phyloP scores from a whole-genome alignment of 805 yeast species.

The Wickerhamomyces chaumierensis region DNA sequence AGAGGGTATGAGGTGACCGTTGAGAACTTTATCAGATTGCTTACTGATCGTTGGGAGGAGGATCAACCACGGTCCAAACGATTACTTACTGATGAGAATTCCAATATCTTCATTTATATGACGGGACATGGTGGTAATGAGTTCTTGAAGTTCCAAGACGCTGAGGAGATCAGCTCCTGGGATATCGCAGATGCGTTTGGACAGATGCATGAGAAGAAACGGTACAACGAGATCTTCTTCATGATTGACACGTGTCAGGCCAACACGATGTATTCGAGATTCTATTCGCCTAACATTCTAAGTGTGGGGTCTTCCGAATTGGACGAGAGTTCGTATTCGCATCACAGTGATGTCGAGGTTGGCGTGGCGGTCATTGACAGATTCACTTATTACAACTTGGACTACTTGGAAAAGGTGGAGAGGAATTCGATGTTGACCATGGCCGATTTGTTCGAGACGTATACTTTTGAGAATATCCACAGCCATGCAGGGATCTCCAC shows the following conservation, averaged over 20 bases:
- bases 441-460: constrained; percentile 75
- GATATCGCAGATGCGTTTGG: constrained; percentile 96
- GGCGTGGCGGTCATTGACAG: constrained; percentile 98
- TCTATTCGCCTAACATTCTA: constrained; percentile 84
- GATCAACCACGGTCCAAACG: constrained; percentile 81
- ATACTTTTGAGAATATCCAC: constrained; percentile 76
- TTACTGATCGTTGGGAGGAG: constrained; percentile 93
- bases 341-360: constrained; percentile 87
- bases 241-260: constrained; percentile 99
- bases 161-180: constrained; percentile 91
- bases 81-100: constrained; percentile 82
- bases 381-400: constrained; percentile 86
- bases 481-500: constrained; percentile 90
- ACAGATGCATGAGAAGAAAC: constrained; percentile 91
- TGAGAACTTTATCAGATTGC: constrained; percentile 82
- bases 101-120: constrained; percentile 87
- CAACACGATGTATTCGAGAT: constrained; percentile 88
- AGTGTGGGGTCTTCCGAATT: constrained; percentile 86
- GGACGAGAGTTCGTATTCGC: constrained; percentile 89
- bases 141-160: constrained; percentile 94
- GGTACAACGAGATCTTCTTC: constrained; percentile 91
- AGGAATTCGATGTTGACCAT: constrained; percentile 66
- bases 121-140: constrained; percentile 99
- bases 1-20: constrained; percentile 98
- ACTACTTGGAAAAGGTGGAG: constrained; percentile 73